These are phyloP conservation scores for Cryptococcus sp. DNA, from an alignment of 1,284 basidiomycete species.

Conservation along the genomic window DNA sequence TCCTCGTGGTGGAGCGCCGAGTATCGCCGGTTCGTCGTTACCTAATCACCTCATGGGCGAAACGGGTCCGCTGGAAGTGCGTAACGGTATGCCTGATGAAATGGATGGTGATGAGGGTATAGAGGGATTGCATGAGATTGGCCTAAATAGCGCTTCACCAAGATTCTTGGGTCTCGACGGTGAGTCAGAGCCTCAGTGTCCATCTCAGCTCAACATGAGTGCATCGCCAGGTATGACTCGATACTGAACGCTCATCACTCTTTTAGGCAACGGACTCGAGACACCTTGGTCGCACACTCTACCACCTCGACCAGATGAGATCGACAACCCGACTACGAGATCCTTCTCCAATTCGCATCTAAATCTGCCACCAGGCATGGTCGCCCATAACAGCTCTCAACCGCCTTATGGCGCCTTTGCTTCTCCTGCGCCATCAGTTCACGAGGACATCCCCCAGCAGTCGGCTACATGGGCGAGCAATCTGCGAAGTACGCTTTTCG, in stretches of 20 bases:
- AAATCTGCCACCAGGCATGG: background rate
- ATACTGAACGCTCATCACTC: too few species aligned
- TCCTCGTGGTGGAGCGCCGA: background rate
- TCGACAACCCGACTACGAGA: background rate
- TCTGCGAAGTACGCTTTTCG: conserved; percentile 32
- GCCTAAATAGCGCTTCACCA: conserved; percentile 13
- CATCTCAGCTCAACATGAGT: too few species aligned
- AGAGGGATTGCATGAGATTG: conserved; percentile 12
- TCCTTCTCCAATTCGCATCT: background rate
- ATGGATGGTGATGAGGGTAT: conserved; percentile 7
- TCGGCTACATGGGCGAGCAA: conserved; percentile 36
- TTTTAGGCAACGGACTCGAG: conserved; percentile 12
- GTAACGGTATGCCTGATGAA: conserved; percentile 24
- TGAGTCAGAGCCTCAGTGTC: conserved; percentile 13
- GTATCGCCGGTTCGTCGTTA: conserved; percentile 2
- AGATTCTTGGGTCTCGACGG: conserved; percentile 31
- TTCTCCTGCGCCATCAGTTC: conserved; percentile 13
- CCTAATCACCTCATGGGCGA: conserved; percentile 24
- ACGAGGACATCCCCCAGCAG: conserved; percentile 10
- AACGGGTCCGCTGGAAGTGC: conserved; percentile 29
- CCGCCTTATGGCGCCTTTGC: conserved; percentile 7
- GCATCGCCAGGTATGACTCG: too few species aligned
- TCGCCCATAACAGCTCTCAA: background rate
- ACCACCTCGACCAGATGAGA: background rate
- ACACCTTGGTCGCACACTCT: conserved; percentile 14